Evolutionary conservation across 306 rosid species (phyloP), one percentile per base, ranked within the genome.

Genomic region (Carpinus viminea): DNA sequence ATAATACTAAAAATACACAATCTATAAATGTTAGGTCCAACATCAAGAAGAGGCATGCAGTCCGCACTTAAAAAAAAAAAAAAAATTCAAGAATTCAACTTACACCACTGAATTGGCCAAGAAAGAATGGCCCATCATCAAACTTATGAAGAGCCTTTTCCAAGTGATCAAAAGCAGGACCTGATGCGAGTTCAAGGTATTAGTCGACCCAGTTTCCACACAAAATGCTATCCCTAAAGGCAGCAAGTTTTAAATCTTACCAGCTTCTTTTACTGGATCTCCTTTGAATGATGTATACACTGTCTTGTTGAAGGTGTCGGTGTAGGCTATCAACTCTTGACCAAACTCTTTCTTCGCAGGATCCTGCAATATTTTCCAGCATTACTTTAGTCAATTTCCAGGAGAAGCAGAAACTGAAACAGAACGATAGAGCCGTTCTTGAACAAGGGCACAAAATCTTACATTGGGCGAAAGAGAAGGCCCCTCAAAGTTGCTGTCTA

Each of bases 31-130:
- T 31, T 31, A 31, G 34, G 34, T 31, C 34, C 34, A 31, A 31
- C 34, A 31, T 31, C 34, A 31, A 31, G 34, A 31, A 31, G 34
- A 31, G 2, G 34, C 34, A 31, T 31, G 34, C 34, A 31, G 34
- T 2, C 3, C 34, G 34, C 34, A 31, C 34, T 31, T 1, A 2
- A 31, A 31, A 2, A 31, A 31, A 31, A 31, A 31, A n/a, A n/a
- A n/a, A n/a, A n/a, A n/a, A n/a, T n/a, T n/a, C 43, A 5, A 38
- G 43, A 38, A 38, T 38, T 38, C 43, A 36, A 89, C 87, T 85
- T 74, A 91, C 98, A 92, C 72, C 79, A 71, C 98, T 91, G 50
- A 93, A 78, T 57, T 86, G 88, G 24, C 97, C 97, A 41, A 93
- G 85, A 74, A 93, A 61, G 87, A 87, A 89, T 47, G 98, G 96